Evolutionary conservation across 2,329 filamentous ascomycete species (phyloP).

Genomic region (Fusarium pseudograminearum): DNA sequence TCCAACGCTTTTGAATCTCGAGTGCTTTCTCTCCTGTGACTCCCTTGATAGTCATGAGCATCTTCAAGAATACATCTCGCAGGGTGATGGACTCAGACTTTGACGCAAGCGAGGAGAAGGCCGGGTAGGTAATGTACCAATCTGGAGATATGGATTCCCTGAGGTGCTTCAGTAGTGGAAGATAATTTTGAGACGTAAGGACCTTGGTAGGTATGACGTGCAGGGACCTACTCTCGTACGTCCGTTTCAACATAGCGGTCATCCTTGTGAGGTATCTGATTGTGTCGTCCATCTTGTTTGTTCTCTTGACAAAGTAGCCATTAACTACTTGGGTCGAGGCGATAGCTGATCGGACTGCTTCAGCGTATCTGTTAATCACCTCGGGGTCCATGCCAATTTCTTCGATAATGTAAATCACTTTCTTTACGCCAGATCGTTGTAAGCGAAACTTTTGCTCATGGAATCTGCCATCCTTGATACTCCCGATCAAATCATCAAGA

Average conservation of each 20-base stretch:
- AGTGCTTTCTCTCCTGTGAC: constrained; percentile 82
- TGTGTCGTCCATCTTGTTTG: constrained; percentile 79
- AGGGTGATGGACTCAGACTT: constrained; percentile 82
- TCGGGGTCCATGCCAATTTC: constrained; percentile 73
- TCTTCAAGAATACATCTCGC: constrained; percentile 82
- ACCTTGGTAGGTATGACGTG: constrained; percentile 73
- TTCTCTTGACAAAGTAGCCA: constrained; percentile 83
- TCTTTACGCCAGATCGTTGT: constrained; percentile 76
- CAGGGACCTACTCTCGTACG: constrained; percentile 70
- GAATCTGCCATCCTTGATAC: constrained; percentile 85
- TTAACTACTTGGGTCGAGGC: constrained; percentile 83
- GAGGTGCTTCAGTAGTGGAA: constrained; percentile 71
- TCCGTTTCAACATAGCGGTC: constrained; percentile 74
- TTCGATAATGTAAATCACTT: constrained; percentile 84
- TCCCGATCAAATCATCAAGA: constrained; percentile 81
- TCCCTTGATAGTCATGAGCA: constrained; percentile 84
- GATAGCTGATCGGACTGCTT: constrained; percentile 78
- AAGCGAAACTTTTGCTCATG: constrained; percentile 88
- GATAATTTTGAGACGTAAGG: constrained; percentile 74
- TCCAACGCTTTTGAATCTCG: constrained; percentile 83
- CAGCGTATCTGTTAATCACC: constrained; percentile 68
- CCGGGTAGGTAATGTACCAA: constrained; percentile 75
- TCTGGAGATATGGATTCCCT: constrained; percentile 61
- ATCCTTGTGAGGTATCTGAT: constrained; percentile 80
- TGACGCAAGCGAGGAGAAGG: constrained; percentile 77